These are phyloP conservation scores for Venturia nashicola DNA, from an alignment of 2,329 filamentous ascomycete genomes.

Conservation along the genomic window DNA sequence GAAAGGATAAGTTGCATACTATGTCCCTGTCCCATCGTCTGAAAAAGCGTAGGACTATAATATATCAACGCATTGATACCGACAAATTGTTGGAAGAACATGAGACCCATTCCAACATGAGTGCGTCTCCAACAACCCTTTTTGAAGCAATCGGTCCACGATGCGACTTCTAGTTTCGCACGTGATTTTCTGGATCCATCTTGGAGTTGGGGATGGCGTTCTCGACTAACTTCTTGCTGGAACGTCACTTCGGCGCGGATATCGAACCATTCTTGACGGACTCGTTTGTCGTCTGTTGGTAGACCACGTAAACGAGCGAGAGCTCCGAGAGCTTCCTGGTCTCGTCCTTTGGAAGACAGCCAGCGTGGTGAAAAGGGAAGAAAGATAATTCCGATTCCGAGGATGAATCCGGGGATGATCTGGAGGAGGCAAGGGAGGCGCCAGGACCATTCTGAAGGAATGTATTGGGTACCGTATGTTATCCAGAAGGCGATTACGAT, in stretches of 20 bases:
- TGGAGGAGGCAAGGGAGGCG: constrained; percentile 37
- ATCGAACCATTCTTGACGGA: constrained; percentile 40
- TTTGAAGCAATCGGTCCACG: constrained; percentile 37
- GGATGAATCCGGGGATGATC: constrained; percentile 27
- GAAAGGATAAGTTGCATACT: constrained; percentile 28
- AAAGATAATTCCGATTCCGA: constrained; percentile 30
- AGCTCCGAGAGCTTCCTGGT: constrained; percentile 37
- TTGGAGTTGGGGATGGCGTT: constrained; percentile 25
- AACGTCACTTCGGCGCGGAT: constrained; percentile 43
- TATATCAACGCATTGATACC: constrained; percentile 37
- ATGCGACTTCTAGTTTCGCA: constrained; percentile 31
- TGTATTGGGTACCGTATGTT: constrained; percentile 37
- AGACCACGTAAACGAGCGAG: constrained; percentile 38
- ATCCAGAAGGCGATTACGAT: constrained; percentile 43
- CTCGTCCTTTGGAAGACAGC: constrained; percentile 34
- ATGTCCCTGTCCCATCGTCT: constrained; percentile 24
- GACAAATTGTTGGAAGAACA: constrained; percentile 33
- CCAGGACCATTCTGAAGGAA: constrained; percentile 31
- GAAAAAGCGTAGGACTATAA: constrained; percentile 34
- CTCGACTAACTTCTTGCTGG: constrained; percentile 32
- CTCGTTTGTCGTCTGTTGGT: constrained; percentile 34
- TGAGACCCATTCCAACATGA: constrained; percentile 26
- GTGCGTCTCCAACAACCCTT: constrained; percentile 32
- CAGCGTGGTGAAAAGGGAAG: constrained; percentile 46
- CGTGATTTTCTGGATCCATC: constrained; percentile 18